Evolutionary conservation across 1,284 basidiomycete genomes (phyloP), one percentile per base, ranked within the genome.

Genomic region (Puccinia coronata): DNA sequence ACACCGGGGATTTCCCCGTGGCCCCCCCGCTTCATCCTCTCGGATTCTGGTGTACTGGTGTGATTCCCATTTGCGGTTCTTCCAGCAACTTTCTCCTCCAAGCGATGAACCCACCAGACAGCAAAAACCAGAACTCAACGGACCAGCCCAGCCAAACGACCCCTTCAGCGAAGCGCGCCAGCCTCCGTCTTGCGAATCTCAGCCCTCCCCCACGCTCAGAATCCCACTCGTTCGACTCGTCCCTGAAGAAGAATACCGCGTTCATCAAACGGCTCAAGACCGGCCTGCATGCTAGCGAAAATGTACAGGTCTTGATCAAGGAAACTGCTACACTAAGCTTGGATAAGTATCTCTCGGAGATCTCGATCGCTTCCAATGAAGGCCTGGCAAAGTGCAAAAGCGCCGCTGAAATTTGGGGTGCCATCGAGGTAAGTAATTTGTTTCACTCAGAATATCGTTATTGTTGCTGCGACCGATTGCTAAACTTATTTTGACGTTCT

Each of bases 301-400:
- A 93, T 85, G 90, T 90, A 74, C 93, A 95, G 83, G 91, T 92
- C 84, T 90, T 97, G 82, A 88, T 96, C 84, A 96, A 96, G 87
- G 97, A 99, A 85, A 91, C 97, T 82, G 91, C 93, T 82, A 89
- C 91, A 0, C 89, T 99, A 67, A 92, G 94, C 4, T 89, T 99
- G 70, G 94, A 95, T 87, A 99, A 98, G 87, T 98, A 99, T 86
- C 89, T 96, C 75, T 96, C 98, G 84, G 97, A 99, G 87, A 92
- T 98, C 82, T 92, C 93, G 0, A 91, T 91, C 16, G 95, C 95
- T 1, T 89, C 92, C 0, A 88, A 93, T 0, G 97, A 99, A 85
- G 96, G 97, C 0, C 89, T 96, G 55, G 87, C 87, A 14, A 90
- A 92, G 82, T 96, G 95, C 86, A 95, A 92, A 88, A 93, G 90